Conservation (phyloP, 257 asterid species). For the Solanum okadae region DNA sequence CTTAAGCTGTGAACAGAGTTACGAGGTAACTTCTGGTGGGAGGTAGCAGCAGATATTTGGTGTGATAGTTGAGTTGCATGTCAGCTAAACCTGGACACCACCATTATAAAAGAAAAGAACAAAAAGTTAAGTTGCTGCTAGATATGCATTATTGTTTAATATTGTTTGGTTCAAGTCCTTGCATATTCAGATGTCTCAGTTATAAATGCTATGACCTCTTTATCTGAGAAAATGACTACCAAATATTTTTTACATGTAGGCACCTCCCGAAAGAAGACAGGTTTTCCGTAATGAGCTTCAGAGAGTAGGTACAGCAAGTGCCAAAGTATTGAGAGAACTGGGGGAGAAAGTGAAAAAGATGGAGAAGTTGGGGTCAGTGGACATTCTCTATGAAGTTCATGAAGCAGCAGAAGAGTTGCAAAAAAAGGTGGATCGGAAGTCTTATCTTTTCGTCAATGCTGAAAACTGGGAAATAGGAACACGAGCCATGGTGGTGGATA, state of each 20-base stretch:
- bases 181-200: background rate
- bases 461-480: constrained; percentile 56
- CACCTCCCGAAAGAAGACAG: constrained; percentile 59
- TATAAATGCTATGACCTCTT: background rate
- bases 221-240: background rate
- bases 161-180: background rate
- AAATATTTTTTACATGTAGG: constrained; percentile 19
- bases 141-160: background rate
- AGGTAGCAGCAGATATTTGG: background rate
- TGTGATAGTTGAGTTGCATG: background rate
- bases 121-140: background rate
- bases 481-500: constrained; percentile 14
- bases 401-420: constrained; percentile 43
- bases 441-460: constrained; percentile 58
- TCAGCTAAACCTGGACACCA: background rate
- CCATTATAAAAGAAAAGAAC: background rate
- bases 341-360: constrained; percentile 51
- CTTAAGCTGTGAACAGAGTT: background rate
- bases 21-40: background rate
- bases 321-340: constrained; percentile 41
- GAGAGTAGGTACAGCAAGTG: constrained; percentile 48
- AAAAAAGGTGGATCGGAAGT: constrained; percentile 41
- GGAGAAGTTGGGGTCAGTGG: constrained; percentile 43
- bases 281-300: constrained; percentile 54
- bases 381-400: constrained; percentile 30